Conservation (phyloP, 2,329 filamentous ascomycete genomes). For the Emergomyces africanus region DNA sequence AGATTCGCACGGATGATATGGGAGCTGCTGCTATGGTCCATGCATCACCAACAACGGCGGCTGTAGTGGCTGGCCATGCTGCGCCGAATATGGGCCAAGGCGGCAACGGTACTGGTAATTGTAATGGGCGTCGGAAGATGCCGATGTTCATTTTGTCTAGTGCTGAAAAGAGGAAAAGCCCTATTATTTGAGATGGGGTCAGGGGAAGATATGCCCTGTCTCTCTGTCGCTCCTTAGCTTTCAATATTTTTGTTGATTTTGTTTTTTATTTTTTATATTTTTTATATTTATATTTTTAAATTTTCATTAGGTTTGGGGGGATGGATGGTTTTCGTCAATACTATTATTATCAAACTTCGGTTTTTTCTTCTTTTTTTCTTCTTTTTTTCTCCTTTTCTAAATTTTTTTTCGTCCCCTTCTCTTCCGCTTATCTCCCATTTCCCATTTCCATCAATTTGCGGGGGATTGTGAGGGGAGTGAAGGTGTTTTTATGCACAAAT, state of each 20-base stretch:
- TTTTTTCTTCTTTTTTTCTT: not conserved
- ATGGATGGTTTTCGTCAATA: not conserved
- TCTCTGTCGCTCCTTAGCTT: not conserved
- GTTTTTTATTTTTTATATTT: no score
- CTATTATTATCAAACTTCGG: not conserved
- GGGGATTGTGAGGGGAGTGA: not conserved
- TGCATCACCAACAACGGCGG: constrained; percentile 20
- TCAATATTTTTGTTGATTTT: not conserved
- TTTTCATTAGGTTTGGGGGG: not conserved
- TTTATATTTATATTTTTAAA: not conserved
- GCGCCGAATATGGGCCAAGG: constrained; percentile 54
- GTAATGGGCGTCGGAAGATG: constrained; percentile 59
- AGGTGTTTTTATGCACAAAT: not conserved
- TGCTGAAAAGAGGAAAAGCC: constrained; percentile 79
- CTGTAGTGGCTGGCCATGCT: constrained; percentile 42
- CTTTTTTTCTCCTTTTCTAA: no score
- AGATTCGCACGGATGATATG: constrained; percentile 31
- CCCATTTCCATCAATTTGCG: not conserved
- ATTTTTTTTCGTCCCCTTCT: no score
- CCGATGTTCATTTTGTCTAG: constrained; percentile 79
- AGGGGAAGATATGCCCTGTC: no score
- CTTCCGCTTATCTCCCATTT: not conserved
- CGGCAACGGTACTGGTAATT: constrained; percentile 32
- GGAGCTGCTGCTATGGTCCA: not conserved
- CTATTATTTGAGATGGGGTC: constrained; percentile 39